Base-by-base conservation (phyloP, 306 rosid species). In the Castanopsis chinensis region DNA sequence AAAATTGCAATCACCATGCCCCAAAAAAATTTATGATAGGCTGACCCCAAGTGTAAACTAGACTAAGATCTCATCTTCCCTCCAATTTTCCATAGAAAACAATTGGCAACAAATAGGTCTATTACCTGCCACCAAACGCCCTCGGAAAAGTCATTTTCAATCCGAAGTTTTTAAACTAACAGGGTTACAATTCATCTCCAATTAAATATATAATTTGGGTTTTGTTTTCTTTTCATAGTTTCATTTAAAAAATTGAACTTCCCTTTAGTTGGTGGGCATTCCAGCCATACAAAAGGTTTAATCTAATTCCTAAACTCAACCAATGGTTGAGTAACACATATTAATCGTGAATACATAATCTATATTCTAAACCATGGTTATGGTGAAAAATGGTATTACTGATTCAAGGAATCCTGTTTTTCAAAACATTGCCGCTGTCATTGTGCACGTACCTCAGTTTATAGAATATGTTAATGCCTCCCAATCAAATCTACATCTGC, bases 111-210 rank as follows among this genome's bases (percentile, higher is more conserved):
- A 80, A 76, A 73, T 25, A 74, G 27, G 51, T 79, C 5, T 67
- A 85, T 82, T 87, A 77, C 79, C 79, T 78, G 69, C 64, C 74
- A 78, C 59, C 73, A 73, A 86, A 80, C 4, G 63, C 65, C 78
- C 76, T 82, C 52, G 3, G 76, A 89, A 49, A 64, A 71, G 82
- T 82, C 87, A 73, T 80, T 86, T 82, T 89, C 85, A 67, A 65
- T 74, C 43, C 76, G n/a, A 9, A 79, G 77, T 87, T 74, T 77
- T 70, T 77, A 80, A 35, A 82, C n/a, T 79, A 59, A 12, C 41
- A 21, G 76, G 57, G 76, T 83, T 86, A 82, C 72, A 79, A 71
- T 74, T 52, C 85, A 74, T 87, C 64, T 25, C 57, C 78, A 80
- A 84, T 82, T 51, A 77, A 84, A 84, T 82, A 79, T 82, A 79